These are phyloP conservation scores for Amanita phalloides DNA, from an alignment of 768 basidiomycete species.

Conservation along the genomic window DNA sequence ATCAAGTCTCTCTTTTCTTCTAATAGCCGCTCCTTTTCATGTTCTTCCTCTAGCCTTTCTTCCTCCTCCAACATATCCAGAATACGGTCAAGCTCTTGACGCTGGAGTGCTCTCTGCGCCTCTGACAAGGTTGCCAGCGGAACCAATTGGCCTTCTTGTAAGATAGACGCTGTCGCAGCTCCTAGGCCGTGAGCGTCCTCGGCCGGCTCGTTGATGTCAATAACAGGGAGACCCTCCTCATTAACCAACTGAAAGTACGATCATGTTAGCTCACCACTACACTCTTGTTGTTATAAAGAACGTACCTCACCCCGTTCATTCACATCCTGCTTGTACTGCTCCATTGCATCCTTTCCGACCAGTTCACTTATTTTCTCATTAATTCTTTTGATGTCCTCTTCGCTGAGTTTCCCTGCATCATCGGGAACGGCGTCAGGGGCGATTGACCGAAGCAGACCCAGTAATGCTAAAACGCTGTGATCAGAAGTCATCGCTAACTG, in stretches of 20 bases:
- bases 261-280: conserved; percentile 12
- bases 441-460: conserved; percentile 28
- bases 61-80: conserved; percentile 66
- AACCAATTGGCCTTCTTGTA: conserved; percentile 34
- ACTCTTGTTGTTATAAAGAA: conserved; percentile 9
- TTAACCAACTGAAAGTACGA: conserved; percentile 43
- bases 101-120: conserved; percentile 36
- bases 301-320: conserved; percentile 60
- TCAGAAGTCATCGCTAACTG: not conserved
- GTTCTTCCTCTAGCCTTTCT: conserved; percentile 36
- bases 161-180: conserved; percentile 10
- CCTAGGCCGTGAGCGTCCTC: conserved; percentile 12
- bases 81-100: conserved; percentile 51
- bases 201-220: conserved; percentile 63
- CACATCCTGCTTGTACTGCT: conserved; percentile 21
- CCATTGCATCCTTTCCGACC: conserved; percentile 31
- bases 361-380: conserved; percentile 53
- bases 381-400: conserved; percentile 41
- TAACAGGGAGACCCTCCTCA: conserved; percentile 71
- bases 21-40: conserved; percentile 27
- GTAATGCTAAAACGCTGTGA: conserved; percentile 22
- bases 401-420: conserved; percentile 22
- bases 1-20: conserved; percentile 35
- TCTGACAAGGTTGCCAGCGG: conserved; percentile 34
- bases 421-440: conserved; percentile 19